Conservation (phyloP, 495 filamentous ascomycete genomes). For the Usnea hakonensis region DNA sequence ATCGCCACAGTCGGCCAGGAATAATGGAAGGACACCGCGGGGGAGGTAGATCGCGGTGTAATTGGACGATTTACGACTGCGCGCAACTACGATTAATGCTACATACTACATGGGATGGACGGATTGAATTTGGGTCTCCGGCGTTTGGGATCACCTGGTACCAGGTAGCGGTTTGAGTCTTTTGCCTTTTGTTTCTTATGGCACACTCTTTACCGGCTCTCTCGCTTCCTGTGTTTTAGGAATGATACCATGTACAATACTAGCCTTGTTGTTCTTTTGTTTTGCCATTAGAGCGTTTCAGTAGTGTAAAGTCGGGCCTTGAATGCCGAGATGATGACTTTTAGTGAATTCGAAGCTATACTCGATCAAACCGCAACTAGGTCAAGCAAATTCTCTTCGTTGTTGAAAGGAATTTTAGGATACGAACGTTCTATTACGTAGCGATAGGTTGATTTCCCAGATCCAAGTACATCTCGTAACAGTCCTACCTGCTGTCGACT, state of each 20-base stretch:
- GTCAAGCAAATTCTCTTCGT: no score
- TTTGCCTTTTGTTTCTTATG: background rate
- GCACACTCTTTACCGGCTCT: background rate
- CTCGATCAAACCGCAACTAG: no score
- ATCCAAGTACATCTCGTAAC: no score
- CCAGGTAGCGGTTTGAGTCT: background rate
- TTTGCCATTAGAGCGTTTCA: background rate
- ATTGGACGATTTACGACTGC: conserved; percentile 1
- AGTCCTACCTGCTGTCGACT: no score
- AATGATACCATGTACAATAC: conserved; percentile 14
- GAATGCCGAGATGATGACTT: background rate
- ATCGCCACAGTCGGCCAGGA: conserved; percentile 4
- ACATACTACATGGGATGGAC: background rate
- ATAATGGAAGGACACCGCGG: background rate
- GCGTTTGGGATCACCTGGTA: conserved; percentile 3
- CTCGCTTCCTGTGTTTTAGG: background rate
- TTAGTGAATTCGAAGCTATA: background rate
- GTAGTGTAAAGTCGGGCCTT: background rate
- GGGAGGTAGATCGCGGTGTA: background rate
- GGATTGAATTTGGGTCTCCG: background rate
- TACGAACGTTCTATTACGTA: no score
- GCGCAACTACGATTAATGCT: conserved; percentile 1
- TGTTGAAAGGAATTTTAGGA: no score
- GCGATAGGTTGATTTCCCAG: no score
- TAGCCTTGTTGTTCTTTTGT: background rate